Conservation (phyloP, 768 basidiomycete species). For the Crassisporium funariophilum region DNA sequence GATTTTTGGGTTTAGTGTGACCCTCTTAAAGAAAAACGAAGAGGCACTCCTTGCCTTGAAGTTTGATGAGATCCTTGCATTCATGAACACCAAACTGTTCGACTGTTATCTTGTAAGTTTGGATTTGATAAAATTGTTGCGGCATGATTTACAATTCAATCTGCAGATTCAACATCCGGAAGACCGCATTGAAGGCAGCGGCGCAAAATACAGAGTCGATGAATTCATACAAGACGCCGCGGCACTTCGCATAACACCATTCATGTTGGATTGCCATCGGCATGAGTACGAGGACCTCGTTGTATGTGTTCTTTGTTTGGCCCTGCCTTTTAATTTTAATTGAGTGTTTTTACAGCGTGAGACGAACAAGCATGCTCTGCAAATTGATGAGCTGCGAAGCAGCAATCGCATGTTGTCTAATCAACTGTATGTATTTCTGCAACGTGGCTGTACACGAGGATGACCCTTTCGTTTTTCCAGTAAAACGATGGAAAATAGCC, state of each 20-base stretch:
- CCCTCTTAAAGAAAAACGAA: slow-evolving; percentile 87
- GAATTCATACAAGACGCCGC: slow-evolving; percentile 89
- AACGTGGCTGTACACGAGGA: neutral
- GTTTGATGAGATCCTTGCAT: slow-evolving; percentile 89
- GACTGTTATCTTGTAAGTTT: slow-evolving; percentile 68
- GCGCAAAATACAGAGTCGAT: slow-evolving; percentile 63
- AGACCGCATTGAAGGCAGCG: slow-evolving; percentile 26
- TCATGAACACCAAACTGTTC: slow-evolving; percentile 79
- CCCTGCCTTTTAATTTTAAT: neutral
- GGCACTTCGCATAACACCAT: slow-evolving; percentile 85
- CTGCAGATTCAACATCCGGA: slow-evolving; percentile 17
- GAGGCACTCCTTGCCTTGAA: slow-evolving; percentile 74
- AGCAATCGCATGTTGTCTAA: slow-evolving; percentile 73
- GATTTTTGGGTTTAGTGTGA: slow-evolving; percentile 92
- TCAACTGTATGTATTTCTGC: slow-evolving; percentile 69
- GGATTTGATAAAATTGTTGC: neutral
- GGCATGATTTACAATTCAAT: neutral
- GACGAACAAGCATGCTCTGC: slow-evolving; percentile 79
- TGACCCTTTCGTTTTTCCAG: slow-evolving; percentile 39
- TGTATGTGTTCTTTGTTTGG: slow-evolving; percentile 29
- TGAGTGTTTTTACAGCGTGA: slow-evolving; percentile 42
- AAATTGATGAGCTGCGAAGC: slow-evolving; percentile 81
- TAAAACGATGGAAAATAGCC: slow-evolving; percentile 74
- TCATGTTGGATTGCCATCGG: slow-evolving; percentile 90
- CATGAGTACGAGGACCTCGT: slow-evolving; percentile 87